These are phyloP conservation scores for Fusarium succisae DNA, from an alignment of 2,329 filamentous ascomycete species.

Conservation along the genomic window DNA sequence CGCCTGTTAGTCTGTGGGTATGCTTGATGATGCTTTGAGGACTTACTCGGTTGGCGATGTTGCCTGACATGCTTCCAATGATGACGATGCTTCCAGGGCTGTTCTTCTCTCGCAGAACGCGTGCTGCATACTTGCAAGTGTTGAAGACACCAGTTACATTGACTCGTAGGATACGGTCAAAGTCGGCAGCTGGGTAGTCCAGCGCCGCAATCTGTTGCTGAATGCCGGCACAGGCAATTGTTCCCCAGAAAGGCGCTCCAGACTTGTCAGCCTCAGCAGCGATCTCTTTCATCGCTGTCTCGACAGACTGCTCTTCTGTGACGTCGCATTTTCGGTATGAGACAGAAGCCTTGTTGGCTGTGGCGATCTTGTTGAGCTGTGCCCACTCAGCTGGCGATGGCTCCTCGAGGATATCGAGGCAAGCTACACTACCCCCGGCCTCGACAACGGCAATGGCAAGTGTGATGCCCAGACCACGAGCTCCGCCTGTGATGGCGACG, in stretches of 20 bases:
- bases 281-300: conserved; percentile 49
- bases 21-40: background rate
- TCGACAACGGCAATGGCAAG: conserved; percentile 60
- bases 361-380: conserved; percentile 53
- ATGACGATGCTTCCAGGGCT: conserved; percentile 59
- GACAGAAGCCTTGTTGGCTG: conserved; percentile 45
- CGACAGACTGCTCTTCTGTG: conserved; percentile 54
- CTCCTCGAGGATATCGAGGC: conserved; percentile 55
- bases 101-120: conserved; percentile 58
- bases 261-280: conserved; percentile 46
- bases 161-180: conserved; percentile 74
- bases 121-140: conserved; percentile 75
- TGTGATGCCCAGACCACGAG: conserved; percentile 60
- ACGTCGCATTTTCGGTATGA: conserved; percentile 58
- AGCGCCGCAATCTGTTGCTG: conserved; percentile 58
- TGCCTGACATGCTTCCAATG: conserved; percentile 60
- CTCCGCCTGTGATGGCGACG: conserved; percentile 60
- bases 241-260: conserved; percentile 49
- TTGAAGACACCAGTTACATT: conserved; percentile 76
- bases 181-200: conserved; percentile 63
- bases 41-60: conserved; percentile 60
- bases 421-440: conserved; percentile 59
- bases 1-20: background rate
- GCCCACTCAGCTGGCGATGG: conserved; percentile 53
- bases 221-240: conserved; percentile 59